Base-by-base conservation (phyloP, 768 basidiomycete species). In the Russula griseocarnosa region DNA sequence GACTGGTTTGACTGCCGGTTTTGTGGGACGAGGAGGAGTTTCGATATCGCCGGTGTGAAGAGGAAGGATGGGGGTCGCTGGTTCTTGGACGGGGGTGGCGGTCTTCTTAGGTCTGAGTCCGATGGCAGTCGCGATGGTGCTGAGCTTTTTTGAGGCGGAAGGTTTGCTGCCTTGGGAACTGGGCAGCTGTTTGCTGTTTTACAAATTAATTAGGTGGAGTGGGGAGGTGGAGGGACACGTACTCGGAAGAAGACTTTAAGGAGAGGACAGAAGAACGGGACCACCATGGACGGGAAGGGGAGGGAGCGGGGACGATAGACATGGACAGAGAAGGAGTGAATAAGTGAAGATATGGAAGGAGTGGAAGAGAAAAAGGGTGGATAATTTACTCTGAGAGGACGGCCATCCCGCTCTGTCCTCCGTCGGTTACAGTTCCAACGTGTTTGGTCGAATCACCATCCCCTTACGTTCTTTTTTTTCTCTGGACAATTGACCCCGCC, bases 21-120 rank as follows among this genome's bases (percentile, higher is more conserved):
- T 73, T 58, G 69, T 67, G 56, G 62, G 67, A 52, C 70, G 66
- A 55, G 62, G 68, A 55, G 71, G 73, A 11, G 70, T 70, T 0
- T 55, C 60, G 56, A 65, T 60, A 32, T 67, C 63, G 63, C 44
- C 62, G 40, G 58, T 68, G 67, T 55, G 69, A 60, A 69, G 62
- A 58, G 56, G 61, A 64, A 66, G 64, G 40, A 65, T 34, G 51
- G 66, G 66, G 28, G 73, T 69, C 4, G 79, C 78, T 42, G 81
- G 78, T 55, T 83, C 80, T 62, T 84, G 79, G 60, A 85, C 82
- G 56, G 83, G 74, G 38, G 85, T 73, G 3, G 80, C 71, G 0
- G 82, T 77, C 70, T 86, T 88, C 75, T 84, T 88, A 24, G 81
- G 74, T 72, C 82, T 87, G 70, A 86, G 76, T 52, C 86, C 85